Percentiles rank a stretch among this genome's conserved stretches.
Conservation (phyloP, 2,329 filamentous ascomycete genomes). For the Diaporthe ilicicola region DNA sequence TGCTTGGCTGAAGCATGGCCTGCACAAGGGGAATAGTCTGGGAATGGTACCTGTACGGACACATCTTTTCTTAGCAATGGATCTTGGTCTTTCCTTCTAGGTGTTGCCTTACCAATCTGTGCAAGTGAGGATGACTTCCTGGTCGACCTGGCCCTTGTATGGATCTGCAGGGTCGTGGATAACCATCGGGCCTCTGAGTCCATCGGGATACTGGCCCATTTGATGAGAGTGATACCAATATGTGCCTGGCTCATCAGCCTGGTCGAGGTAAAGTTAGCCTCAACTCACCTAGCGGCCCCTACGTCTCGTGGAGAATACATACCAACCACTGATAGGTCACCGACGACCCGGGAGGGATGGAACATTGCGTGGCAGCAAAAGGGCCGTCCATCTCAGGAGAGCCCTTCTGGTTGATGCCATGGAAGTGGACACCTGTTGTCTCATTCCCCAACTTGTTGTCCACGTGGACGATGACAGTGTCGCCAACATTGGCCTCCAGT, state of each 20-base stretch:
- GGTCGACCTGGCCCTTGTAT: conserved; percentile 57
- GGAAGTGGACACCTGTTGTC: conserved; percentile 63
- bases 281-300: neutral
- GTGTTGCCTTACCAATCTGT: conserved; percentile 47
- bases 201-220: conserved; percentile 72
- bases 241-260: conserved; percentile 53
- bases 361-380: conserved; percentile 61
- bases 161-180: conserved; percentile 63
- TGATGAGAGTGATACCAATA: conserved; percentile 71
- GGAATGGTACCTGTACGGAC: conserved; percentile 49
- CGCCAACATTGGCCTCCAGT: conserved; percentile 60
- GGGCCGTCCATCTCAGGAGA: conserved; percentile 68
- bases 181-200: conserved; percentile 64
- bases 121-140: conserved; percentile 58
- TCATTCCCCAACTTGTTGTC: conserved; percentile 62
- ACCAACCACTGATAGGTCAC: conserved; percentile 63
- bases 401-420: conserved; percentile 64
- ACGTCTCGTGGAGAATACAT: conserved; percentile 34
- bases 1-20: conserved; percentile 50
- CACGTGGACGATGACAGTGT: conserved; percentile 58
- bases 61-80: neutral
- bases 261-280: conserved; percentile 18
- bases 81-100: neutral
- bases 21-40: conserved; percentile 48
- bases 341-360: conserved; percentile 58